These are phyloP conservation scores for Hyaloscypha hepaticicola DNA, from an alignment of 495 filamentous ascomycete genomes.

Conservation along the genomic window DNA sequence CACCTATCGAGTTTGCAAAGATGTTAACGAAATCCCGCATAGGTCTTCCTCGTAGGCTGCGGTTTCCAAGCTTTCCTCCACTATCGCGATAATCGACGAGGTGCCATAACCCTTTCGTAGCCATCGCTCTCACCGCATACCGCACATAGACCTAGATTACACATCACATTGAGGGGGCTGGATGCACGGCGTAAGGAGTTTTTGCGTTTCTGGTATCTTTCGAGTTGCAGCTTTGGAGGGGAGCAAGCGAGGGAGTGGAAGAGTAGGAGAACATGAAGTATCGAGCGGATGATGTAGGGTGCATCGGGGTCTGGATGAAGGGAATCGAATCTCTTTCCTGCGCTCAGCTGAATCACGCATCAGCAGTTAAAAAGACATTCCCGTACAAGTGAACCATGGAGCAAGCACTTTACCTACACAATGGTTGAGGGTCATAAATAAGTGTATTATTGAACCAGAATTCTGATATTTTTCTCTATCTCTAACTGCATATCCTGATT, in stretches of 20 bases:
- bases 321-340: background rate
- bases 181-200: background rate
- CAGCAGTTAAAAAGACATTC: no score
- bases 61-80: slow-evolving; percentile 81
- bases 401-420: no score
- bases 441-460: no score
- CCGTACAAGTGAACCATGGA: no score
- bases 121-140: background rate
- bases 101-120: slow-evolving; percentile 58
- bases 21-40: slow-evolving; percentile 1
- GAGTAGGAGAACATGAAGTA: background rate
- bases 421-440: no score
- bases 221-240: background rate
- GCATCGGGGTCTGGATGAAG: background rate
- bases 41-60: slow-evolving; percentile 91
- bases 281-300: background rate
- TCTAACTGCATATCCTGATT: no score
- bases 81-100: slow-evolving; percentile 69
- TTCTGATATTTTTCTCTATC: no score
- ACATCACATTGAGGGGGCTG: background rate
- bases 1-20: background rate
- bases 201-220: background rate
- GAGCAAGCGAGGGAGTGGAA: background rate
- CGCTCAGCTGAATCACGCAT: no score
- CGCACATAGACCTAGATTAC: background rate